These are phyloP conservation scores for Aegilops speltoides DNA, from an alignment of 176 grass and related monocot genomes.

Conservation along the genomic window DNA sequence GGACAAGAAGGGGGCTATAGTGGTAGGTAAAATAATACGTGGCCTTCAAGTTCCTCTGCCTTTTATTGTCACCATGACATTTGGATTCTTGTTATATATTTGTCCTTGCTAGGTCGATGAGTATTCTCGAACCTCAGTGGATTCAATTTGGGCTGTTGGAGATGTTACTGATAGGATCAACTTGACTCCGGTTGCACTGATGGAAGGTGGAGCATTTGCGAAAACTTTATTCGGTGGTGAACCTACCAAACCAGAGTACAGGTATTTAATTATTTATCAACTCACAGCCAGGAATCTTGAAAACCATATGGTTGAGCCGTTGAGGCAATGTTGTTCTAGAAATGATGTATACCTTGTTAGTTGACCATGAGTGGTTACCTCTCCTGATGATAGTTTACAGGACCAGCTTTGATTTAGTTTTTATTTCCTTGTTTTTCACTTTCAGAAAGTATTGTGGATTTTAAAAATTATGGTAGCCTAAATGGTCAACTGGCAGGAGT, in stretches of 20 bases:
- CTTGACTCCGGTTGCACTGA: slow-evolving; percentile 78
- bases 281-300: neutral
- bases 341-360: slow-evolving; percentile 9
- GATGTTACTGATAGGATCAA: slow-evolving; percentile 83
- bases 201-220: slow-evolving; percentile 80
- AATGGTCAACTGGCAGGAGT: neutral
- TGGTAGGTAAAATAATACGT: slow-evolving; percentile 44
- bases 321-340: neutral
- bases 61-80: neutral
- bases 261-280: slow-evolving; percentile 42
- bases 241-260: slow-evolving; percentile 81
- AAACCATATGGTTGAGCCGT: slow-evolving; percentile 9
- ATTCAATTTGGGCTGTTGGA: slow-evolving; percentile 86
- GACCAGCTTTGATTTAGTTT: neutral
- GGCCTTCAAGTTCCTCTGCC: neutral
- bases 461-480: neutral
- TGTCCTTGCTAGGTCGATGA: slow-evolving; percentile 58
- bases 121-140: slow-evolving; percentile 67
- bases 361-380: neutral
- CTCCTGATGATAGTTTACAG: neutral
- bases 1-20: slow-evolving; percentile 57
- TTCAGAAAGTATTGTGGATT: neutral
- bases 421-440: neutral
- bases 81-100: slow-evolving; percentile 9
- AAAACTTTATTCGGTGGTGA: slow-evolving; percentile 64